Evolutionary conservation across 1,284 basidiomycete genomes (phyloP), one percentile per base, ranked within the genome.

Genomic region (Bothia castanella): DNA sequence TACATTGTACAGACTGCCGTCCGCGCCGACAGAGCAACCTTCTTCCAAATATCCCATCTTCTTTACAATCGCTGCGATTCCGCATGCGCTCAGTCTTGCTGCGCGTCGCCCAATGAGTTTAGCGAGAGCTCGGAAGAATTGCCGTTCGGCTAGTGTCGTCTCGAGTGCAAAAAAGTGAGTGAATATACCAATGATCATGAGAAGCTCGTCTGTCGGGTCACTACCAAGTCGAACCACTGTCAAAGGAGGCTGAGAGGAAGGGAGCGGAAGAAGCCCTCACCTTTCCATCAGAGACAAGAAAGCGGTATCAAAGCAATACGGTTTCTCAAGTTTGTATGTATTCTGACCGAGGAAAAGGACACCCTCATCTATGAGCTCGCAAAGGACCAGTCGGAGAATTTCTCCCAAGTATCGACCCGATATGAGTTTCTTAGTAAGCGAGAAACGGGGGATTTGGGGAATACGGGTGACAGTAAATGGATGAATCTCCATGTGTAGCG

Each of bases 351-450:
- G 79, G 85, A 99, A 99, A 49, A 99, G 81, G 25, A 94, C 89
- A 68, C 96, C 96, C 58, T 95, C 87, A 68, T 99, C 96, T 67
- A 97, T 93, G 57, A 99, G 84, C 69, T 99, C 96, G 69, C 88
- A 92, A 55, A 99, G 80, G 60, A 97, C 87, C 25, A 99, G 78
- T 27, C 96, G 87, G 66, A 98, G 82, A 61, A 98, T 91, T 73
- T 99, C 96, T 59, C 96, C 96, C 25, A 99, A 84, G 73, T 99
- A 99, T 47, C 96, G 83, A 52, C 96, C 96, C 1, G 96, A 96
- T 59, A 99, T 98, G 68, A 98, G 87, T 91, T 99, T 99, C 82
- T 98, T 49, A 44, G 14, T 19, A 45, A 31, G 19, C 11, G 6
- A 12, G 13, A 20, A 23, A 41, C 19, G 13, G 6, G 13, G 21